Evolutionary conservation across 164 flowering plant species (phyloP).

Genomic region (Vitis amurensis): DNA sequence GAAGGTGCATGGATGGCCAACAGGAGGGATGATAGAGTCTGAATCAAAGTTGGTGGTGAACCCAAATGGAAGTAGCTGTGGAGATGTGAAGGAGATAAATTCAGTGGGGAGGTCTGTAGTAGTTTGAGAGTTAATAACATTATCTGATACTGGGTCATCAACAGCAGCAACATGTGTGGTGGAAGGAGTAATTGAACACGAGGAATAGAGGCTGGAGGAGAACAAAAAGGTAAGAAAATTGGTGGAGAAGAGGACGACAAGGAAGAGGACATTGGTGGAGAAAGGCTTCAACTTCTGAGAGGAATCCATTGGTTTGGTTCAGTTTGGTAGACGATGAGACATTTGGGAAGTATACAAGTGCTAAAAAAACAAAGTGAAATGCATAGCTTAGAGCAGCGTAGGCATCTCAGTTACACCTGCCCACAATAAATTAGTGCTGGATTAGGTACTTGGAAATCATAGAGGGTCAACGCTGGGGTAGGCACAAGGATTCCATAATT

Average conservation of each 20-base stretch:
- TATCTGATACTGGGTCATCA: neutral
- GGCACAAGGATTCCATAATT: no score
- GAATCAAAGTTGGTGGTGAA: slow-evolving; percentile 42
- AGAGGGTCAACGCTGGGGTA: no score
- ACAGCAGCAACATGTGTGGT: neutral
- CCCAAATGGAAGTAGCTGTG: slow-evolving; percentile 48
- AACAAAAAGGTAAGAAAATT: slow-evolving; percentile 49
- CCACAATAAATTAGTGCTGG: no score
- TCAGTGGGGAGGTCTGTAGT: slow-evolving; percentile 35
- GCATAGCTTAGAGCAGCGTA: no score
- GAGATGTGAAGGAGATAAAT: slow-evolving; percentile 38
- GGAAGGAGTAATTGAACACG: slow-evolving; percentile 6
- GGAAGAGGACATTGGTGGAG: slow-evolving; percentile 29
- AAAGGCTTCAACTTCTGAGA: slow-evolving; percentile 14
- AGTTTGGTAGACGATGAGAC: neutral
- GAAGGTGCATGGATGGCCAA: slow-evolving; percentile 44
- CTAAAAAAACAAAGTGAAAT: no score
- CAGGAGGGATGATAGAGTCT: slow-evolving; percentile 42
- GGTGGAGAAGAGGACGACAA: slow-evolving; percentile 41
- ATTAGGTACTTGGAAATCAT: no score
- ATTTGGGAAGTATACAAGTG: no score
- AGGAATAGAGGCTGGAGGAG: slow-evolving; percentile 29
- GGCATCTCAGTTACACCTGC: no score
- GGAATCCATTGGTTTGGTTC: slow-evolving; percentile 16
- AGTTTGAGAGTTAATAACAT: neutral